These are phyloP conservation scores for Aleurites moluccanus DNA, from an alignment of 441 rosid genomes.

Conservation along the genomic window DNA sequence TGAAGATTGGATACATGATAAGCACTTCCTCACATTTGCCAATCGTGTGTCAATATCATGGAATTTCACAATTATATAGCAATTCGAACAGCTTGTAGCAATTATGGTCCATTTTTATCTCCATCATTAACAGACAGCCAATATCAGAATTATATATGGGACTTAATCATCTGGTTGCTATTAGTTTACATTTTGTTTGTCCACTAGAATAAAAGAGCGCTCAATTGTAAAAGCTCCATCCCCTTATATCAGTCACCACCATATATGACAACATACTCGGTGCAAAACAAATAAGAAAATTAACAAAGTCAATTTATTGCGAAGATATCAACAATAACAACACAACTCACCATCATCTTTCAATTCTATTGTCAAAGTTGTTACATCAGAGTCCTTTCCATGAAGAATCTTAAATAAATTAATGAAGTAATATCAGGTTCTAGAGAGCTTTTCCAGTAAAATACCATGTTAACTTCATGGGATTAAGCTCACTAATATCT, in stretches of 20 bases:
- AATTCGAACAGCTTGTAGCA: not conserved
- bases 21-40: not conserved
- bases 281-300: not conserved
- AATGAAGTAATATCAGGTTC: not conserved
- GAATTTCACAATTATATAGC: not conserved
- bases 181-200: not conserved
- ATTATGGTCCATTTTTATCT: not conserved
- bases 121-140: not conserved
- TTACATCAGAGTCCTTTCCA: not conserved
- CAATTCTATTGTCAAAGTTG: not conserved
- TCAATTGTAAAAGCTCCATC: not conserved
- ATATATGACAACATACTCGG: not conserved
- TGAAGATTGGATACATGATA: not conserved
- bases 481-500: not conserved
- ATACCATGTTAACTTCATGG: not conserved
- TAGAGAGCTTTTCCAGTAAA: not conserved
- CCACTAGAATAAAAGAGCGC: not conserved
- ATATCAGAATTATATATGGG: not conserved
- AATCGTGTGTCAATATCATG: not conserved
- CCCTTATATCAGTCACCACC: not conserved
- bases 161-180: not conserved
- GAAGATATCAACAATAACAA: not conserved
- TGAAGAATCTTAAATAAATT: not conserved
- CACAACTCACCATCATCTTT: not conserved
- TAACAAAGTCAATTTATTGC: not conserved